These are phyloP conservation scores for Ramaria sp. DNA, from an alignment of 768 basidiomycete genomes.

Conservation along the genomic window DNA sequence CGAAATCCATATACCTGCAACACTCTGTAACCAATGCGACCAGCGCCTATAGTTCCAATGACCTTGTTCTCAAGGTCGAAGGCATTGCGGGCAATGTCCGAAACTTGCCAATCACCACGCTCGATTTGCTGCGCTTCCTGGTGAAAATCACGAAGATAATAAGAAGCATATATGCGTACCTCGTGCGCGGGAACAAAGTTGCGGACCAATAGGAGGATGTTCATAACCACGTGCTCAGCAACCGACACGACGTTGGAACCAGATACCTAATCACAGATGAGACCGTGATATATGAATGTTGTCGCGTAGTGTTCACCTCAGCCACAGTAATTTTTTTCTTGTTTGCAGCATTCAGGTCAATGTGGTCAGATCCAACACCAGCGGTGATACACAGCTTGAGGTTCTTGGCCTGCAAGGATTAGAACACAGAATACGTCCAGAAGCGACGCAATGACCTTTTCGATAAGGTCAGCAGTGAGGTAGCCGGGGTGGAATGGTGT, in stretches of 20 bases:
- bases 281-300: too few relatives aligned
- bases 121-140: constrained; percentile 52
- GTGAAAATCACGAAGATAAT: neutral
- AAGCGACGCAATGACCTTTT: constrained; percentile 36
- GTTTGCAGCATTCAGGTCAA: constrained; percentile 83
- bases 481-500: constrained; percentile 86
- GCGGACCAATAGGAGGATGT: constrained; percentile 80
- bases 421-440: neutral
- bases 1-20: constrained; percentile 22
- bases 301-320: constrained; percentile 30
- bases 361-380: constrained; percentile 84
- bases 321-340: constrained; percentile 70
- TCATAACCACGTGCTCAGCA: constrained; percentile 87
- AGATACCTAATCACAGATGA: constrained; percentile 39
- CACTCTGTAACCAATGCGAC: constrained; percentile 80
- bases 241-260: constrained; percentile 89
- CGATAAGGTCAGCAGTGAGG: constrained; percentile 60
- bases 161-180: constrained; percentile 25
- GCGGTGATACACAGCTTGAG: constrained; percentile 87
- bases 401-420: constrained; percentile 56
- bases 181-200: constrained; percentile 87
- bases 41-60: constrained; percentile 81
- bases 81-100: constrained; percentile 69
- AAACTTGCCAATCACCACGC: constrained; percentile 80
- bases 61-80: constrained; percentile 89